Conservation (phyloP, 2,329 filamentous ascomycete species). For the Diplodia intermedia region DNA sequence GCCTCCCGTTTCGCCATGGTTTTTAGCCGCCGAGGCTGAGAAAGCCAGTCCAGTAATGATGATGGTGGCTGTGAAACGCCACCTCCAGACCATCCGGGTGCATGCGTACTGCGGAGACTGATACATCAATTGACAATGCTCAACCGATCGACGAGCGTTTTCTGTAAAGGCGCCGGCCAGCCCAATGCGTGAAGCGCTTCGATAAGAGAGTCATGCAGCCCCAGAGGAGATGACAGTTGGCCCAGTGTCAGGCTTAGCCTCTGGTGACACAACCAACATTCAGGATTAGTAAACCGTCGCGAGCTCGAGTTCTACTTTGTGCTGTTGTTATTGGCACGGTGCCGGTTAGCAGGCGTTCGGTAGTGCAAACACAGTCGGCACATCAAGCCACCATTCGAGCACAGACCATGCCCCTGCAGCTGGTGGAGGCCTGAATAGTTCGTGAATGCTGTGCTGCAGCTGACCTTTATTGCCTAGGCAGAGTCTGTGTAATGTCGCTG, state of each 20-base stretch:
- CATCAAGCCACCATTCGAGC: conserved; percentile 2
- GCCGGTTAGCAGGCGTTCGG: conserved; percentile 15
- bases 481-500: too few species aligned
- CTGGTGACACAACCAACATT: background rate
- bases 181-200: background rate
- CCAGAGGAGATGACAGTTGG: conserved; percentile 1
- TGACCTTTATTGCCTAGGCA: background rate
- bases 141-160: background rate
- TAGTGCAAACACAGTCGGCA: conserved; percentile 11
- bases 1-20: conserved; percentile 25
- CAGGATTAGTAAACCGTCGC: background rate
- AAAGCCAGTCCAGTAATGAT: background rate
- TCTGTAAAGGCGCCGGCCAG: background rate
- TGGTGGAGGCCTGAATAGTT: conserved; percentile 5
- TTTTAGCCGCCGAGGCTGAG: conserved; percentile 3
- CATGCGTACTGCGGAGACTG: background rate
- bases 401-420: conserved; percentile 24
- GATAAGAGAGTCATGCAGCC: background rate
- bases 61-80: background rate
- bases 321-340: conserved; percentile 2
- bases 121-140: background rate
- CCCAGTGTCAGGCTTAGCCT: background rate
- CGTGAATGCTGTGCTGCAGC: background rate
- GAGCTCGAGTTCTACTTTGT: background rate
- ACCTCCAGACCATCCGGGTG: background rate